phyloP scores from a whole-genome alignment of 441 rosid species.

The Capsella rubella region DNA sequence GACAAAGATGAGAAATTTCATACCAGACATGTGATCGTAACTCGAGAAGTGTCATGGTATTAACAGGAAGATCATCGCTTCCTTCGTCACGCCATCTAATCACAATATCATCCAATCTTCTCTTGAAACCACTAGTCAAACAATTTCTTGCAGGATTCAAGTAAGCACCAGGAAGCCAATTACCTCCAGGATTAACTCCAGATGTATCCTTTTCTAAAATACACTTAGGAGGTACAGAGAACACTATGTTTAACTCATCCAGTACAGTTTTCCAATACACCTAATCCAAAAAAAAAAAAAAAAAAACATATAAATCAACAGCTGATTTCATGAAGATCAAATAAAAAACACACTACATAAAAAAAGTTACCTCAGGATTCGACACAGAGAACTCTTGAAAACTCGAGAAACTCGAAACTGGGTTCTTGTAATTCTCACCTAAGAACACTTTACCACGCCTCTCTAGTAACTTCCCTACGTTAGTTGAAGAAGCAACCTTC shows the following conservation, averaged over 20 bases:
- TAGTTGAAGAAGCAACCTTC: constrained; percentile 63
- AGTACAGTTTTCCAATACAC: constrained; percentile 81
- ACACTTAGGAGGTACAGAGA: constrained; percentile 68
- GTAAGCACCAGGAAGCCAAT: constrained; percentile 91
- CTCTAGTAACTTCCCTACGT: constrained; percentile 73
- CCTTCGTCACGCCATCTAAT: constrained; percentile 91
- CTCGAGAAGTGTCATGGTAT: constrained; percentile 69
- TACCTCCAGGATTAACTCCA: constrained; percentile 70
- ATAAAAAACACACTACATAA: too few relatives aligned
- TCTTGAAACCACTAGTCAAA: constrained; percentile 55
- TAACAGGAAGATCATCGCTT: constrained; percentile 66
- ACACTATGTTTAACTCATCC: constrained; percentile 65
- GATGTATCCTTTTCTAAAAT: constrained; percentile 53
- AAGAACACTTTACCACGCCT: constrained; percentile 74
- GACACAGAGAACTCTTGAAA: constrained; percentile 87
- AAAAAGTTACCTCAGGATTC: constrained; percentile 69
- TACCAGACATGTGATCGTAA: constrained; percentile 85
- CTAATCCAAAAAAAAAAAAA: constrained; percentile 35
- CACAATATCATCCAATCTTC: constrained; percentile 63
- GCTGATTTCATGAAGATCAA: not conserved
- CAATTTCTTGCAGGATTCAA: constrained; percentile 85
- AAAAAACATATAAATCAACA: not conserved
- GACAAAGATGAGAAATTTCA: constrained; percentile 35
- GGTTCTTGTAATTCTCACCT: constrained; percentile 70
- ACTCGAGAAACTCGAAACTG: constrained; percentile 73